These are phyloP conservation scores for Hyphopichia wangnamkhiaoensis DNA, from an alignment of 1,139 yeast genomes.

Conservation along the genomic window DNA sequence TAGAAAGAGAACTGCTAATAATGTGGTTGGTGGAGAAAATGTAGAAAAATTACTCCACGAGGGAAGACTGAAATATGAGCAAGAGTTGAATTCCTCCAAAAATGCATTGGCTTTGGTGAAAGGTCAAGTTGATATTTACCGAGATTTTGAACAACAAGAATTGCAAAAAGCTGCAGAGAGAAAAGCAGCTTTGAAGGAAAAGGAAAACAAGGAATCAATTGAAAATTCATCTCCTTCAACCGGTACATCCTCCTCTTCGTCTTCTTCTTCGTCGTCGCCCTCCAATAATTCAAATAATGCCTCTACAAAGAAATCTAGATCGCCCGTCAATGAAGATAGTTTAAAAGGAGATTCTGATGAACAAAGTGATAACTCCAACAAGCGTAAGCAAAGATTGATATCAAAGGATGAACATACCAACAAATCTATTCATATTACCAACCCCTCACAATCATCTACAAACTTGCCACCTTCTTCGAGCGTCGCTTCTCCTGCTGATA, in stretches of 20 bases:
- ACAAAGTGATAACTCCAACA: constrained; percentile 22
- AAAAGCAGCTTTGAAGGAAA: constrained; percentile 25
- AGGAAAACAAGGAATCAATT: constrained; percentile 6
- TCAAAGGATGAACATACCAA: constrained; percentile 28
- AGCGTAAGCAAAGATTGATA: constrained; percentile 35
- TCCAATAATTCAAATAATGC: not conserved
- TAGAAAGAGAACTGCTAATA: constrained; percentile 50
- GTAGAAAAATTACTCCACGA: constrained; percentile 26
- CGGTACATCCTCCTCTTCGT: constrained; percentile 2
- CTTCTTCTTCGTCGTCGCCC: constrained; percentile 1
- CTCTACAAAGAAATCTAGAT: constrained; percentile 20
- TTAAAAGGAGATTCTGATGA: constrained; percentile 10
- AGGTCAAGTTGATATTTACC: constrained; percentile 16
- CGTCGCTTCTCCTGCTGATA: constrained; percentile 3
- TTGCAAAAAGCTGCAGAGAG: constrained; percentile 17
- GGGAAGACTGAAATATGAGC: constrained; percentile 22
- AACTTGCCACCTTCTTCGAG: constrained; percentile 1
- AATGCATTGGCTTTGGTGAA: constrained; percentile 13
- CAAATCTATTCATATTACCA: constrained; percentile 22
- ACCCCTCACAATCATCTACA: not conserved
- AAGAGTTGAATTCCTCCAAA: constrained; percentile 13
- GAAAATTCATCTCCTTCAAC: not conserved
- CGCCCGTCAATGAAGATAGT: constrained; percentile 17
- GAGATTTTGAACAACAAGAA: constrained; percentile 7
- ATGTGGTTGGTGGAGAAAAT: constrained; percentile 38